These are phyloP conservation scores for Skeletonema tropicum DNA, from an alignment of 108 stramenopile species.

Conservation along the genomic window DNA sequence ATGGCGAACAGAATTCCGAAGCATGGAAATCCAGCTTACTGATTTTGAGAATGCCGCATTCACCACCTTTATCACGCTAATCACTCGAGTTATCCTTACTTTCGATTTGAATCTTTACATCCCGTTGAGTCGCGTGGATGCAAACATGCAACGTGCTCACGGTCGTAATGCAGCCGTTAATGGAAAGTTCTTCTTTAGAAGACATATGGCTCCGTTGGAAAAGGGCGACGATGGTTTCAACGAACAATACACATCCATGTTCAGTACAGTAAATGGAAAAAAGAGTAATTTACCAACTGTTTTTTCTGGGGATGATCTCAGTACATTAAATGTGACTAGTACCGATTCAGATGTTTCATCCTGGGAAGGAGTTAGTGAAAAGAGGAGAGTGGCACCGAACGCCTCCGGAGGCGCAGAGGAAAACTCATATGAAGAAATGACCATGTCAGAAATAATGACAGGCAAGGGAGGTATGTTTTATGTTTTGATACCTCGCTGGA, in stretches of 20 bases:
- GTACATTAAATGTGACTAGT: not conserved
- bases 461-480: constrained; percentile 80
- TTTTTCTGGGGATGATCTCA: constrained; percentile 19
- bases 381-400: constrained; percentile 63
- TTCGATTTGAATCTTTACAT: constrained; percentile 98
- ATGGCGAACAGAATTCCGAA: constrained; percentile 97
- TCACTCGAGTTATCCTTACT: constrained; percentile 97
- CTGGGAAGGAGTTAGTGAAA: constrained; percentile 61
- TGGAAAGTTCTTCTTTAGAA: constrained; percentile 96
- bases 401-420: constrained; percentile 83
- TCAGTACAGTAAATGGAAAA: constrained; percentile 61
- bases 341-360: constrained; percentile 22
- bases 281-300: constrained; percentile 19
- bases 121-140: constrained; percentile 95
- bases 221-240: constrained; percentile 86
- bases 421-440: constrained; percentile 96
- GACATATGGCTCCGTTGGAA: constrained; percentile 92
- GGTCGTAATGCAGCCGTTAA: constrained; percentile 82
- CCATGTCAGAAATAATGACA: constrained; percentile 95
- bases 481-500: not conserved
- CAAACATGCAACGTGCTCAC: constrained; percentile 98
- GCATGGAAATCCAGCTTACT: constrained; percentile 98
- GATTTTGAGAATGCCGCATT: constrained; percentile 99
- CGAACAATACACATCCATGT: constrained; percentile 85
- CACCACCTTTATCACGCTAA: constrained; percentile 91